Percentiles rank a stretch among this genome's conserved stretches.
These are phyloP conservation scores for Trichomonascus vanleenenianus DNA, from an alignment of 805 yeast genomes.

Conservation along the genomic window DNA sequence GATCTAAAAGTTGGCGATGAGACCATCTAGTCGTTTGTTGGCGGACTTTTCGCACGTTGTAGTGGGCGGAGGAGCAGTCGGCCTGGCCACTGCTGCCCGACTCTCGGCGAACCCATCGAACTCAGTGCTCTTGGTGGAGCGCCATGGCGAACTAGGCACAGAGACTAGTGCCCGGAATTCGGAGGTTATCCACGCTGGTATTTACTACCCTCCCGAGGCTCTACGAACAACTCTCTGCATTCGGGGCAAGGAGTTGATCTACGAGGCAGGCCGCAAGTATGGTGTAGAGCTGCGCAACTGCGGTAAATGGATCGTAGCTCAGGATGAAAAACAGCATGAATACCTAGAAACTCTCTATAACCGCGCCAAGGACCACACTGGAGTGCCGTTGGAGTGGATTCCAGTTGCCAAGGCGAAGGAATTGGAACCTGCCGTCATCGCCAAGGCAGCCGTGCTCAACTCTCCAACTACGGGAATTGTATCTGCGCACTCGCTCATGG, in stretches of 20 bases:
- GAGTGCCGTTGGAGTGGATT: conserved; percentile 54
- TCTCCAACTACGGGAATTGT: conserved; percentile 84
- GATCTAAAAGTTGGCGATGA: background rate
- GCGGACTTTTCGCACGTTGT: conserved; percentile 61
- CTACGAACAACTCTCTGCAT: conserved; percentile 66
- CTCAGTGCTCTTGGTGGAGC: conserved; percentile 60
- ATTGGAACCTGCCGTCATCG: conserved; percentile 62
- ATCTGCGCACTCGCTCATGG: conserved; percentile 70
- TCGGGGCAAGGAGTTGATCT: conserved; percentile 63
- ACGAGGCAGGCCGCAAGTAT: conserved; percentile 36
- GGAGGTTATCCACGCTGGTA: conserved; percentile 88
- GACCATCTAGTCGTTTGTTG: background rate
- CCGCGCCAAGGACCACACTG: conserved; percentile 39
- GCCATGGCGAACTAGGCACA: conserved; percentile 55
- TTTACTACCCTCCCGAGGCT: conserved; percentile 66
- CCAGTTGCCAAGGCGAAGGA: conserved; percentile 36
- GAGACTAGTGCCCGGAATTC: conserved; percentile 88
- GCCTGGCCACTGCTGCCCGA: conserved; percentile 72
- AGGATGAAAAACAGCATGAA: conserved; percentile 52
- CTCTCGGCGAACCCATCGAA: conserved; percentile 40
- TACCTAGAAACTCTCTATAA: conserved; percentile 47
- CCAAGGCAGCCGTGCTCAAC: conserved; percentile 50
- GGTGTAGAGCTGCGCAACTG: conserved; percentile 55
- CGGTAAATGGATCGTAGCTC: conserved; percentile 84
- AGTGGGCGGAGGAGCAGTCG: conserved; percentile 81